Evolutionary conservation across 176 grass and related monocot species (phyloP), one percentile per base, ranked within the genome.

Genomic region (Lolium perenne): DNA sequence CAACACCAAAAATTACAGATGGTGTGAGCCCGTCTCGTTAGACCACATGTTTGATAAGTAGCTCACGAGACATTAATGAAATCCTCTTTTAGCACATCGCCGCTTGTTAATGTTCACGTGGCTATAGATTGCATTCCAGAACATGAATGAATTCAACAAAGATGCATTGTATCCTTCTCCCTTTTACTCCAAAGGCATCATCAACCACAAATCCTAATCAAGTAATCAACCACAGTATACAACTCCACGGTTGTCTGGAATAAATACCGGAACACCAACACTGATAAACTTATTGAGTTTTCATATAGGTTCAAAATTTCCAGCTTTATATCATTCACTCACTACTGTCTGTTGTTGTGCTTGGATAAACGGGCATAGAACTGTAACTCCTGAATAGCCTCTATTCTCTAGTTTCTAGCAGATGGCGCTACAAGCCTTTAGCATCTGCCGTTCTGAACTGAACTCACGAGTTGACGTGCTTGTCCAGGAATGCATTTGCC

Each of bases 401-500:
- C 68, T 71, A 38, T 8, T 43, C 66, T 70, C 38, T 71, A 71
- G 15, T 70, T 11, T 40, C 66, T 77, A 40, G 10, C 38, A 80
- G 20, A 81, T 80, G 25, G 60, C 22, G 8, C 5, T 82, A 50
- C 40, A 71, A 73, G 59, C 13, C 53, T 70, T 54, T 63, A 35
- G 50, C 11, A 32, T 40, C 7, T 73, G 20, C 38, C 32, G 23
- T 25, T 84, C 10, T 54, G 32, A 71, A n/a, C 12, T 20, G 15
- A 64, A 20, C 11, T 95, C 86, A 95, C 6, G 21, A 56, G 63
- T 86, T 87, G 66, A 60, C 88, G 46, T 97, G 94, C 71, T 85
- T 90, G 53, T 97, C 87, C 78, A 97, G 65, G 87, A 97, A 92
- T 35, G 89, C 92, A 56, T 82, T 94, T 12, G 92, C 94, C 70